A percentile compares a stretch with the other conserved stretches of the same genome.
Conservation (phyloP, 2,329 filamentous ascomycete genomes). For the Pseudogymnoascus sp. region DNA sequence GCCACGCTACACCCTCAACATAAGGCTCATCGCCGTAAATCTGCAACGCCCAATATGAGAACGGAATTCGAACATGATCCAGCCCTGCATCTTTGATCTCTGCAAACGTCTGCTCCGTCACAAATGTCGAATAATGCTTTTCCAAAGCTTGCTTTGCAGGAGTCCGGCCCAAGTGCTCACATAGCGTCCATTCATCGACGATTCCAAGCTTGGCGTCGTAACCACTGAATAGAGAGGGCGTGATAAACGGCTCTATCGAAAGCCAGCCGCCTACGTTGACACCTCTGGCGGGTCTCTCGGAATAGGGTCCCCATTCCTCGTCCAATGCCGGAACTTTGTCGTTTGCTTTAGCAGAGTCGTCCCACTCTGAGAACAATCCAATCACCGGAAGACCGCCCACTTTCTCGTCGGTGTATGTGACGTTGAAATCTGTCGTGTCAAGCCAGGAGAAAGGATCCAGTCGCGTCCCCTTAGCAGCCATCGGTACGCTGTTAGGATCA, state of each 20-base stretch:
- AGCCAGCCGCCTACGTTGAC: conserved; percentile 95
- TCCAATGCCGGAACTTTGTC: conserved; percentile 69
- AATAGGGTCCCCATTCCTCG: conserved; percentile 68
- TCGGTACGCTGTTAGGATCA: conserved; percentile 45
- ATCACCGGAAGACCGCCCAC: conserved; percentile 86
- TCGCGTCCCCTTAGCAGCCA: conserved; percentile 61
- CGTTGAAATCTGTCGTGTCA: conserved; percentile 83
- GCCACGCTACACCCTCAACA: conserved; percentile 77
- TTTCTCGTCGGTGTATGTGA: conserved; percentile 79
- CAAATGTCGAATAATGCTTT: conserved; percentile 82
- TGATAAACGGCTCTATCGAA: conserved; percentile 89
- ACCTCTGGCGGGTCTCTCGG: conserved; percentile 70
- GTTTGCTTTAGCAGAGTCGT: conserved; percentile 74
- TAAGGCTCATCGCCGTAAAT: conserved; percentile 84
- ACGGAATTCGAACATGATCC: conserved; percentile 94
- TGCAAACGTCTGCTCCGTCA: conserved; percentile 74
- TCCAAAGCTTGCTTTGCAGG: conserved; percentile 64
- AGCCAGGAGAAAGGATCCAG: conserved; percentile 87
- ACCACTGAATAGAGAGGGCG: conserved; percentile 75
- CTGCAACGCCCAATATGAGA: conserved; percentile 87
- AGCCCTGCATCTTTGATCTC: conserved; percentile 82
- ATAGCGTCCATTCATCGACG: conserved; percentile 83
- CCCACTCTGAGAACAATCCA: conserved; percentile 77
- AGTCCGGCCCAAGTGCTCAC: conserved; percentile 56
- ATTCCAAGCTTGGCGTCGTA: conserved; percentile 43